Evolutionary conservation across 352 stramenopile species (phyloP).

Genomic region (Nothophytophthora sp.): DNA sequence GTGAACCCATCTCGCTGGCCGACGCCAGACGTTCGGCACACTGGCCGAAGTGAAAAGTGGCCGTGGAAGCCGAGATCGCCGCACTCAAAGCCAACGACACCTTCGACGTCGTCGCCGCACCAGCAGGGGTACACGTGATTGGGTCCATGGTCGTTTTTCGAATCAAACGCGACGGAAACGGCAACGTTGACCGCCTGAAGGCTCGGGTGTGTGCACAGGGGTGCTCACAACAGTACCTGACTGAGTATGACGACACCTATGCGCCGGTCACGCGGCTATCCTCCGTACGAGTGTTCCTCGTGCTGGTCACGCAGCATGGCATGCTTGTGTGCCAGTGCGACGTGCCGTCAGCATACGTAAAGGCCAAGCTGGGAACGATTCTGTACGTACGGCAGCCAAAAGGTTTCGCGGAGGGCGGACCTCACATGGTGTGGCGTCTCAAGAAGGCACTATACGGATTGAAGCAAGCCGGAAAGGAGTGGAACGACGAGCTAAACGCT

Average conservation of each 20-base stretch:
- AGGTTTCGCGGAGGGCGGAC: constrained; percentile 5
- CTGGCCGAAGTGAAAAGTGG: not conserved
- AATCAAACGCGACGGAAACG: not conserved
- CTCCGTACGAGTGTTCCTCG: not conserved
- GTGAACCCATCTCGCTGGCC: not conserved
- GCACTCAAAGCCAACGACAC: not conserved
- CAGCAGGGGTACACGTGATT: not conserved
- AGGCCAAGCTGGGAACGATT: not conserved
- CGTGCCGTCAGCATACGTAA: constrained; percentile 1
- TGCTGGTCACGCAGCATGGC: too few relatives aligned
- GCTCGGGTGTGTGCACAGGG: not conserved
- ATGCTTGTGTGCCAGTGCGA: not conserved
- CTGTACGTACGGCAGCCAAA: constrained; percentile 3
- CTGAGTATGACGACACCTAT: not conserved
- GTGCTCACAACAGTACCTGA: not conserved
- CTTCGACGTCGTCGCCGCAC: not conserved
- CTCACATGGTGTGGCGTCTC: constrained; percentile 5
- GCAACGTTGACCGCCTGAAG: not conserved
- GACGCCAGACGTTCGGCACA: not conserved
- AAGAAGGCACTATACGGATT: constrained; percentile 2
- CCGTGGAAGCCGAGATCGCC: not conserved
- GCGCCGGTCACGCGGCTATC: not conserved
- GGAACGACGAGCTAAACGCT: not conserved
- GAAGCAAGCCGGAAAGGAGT: constrained; percentile 4
- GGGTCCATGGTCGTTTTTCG: not conserved